Percentiles rank a stretch among this genome's conserved stretches.
phyloP scores from a whole-genome alignment of 805 yeast species.

The Hermanozyma aechmeae region DNA sequence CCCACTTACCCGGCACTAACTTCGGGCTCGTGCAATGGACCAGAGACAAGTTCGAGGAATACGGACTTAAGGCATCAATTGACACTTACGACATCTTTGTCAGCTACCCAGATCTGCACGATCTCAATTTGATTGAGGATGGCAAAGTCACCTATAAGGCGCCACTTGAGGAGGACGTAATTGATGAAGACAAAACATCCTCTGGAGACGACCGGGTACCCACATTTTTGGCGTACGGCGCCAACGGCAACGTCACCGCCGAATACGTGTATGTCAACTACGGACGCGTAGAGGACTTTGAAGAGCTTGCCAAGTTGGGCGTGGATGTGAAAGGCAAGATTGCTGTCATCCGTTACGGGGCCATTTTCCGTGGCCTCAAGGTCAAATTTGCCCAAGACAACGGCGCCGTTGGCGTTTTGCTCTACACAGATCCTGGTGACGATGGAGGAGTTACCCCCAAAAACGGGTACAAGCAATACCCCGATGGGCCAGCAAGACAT shows the following conservation, averaged over 20 bases:
- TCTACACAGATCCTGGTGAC: conserved; percentile 63
- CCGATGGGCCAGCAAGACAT: conserved; percentile 59
- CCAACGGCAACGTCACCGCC: conserved; percentile 51
- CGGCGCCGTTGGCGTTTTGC: conserved; percentile 56
- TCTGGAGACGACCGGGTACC: conserved; percentile 38
- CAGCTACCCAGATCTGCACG: conserved; percentile 41
- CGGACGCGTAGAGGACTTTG: conserved; percentile 50
- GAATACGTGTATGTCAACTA: conserved; percentile 52
- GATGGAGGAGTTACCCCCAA: conserved; percentile 46
- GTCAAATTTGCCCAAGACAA: conserved; percentile 50
- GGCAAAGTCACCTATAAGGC: conserved; percentile 37
- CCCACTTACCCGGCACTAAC: conserved; percentile 44
- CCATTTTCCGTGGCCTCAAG: conserved; percentile 44
- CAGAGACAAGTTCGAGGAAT: conserved; percentile 41
- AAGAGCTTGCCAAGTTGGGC: conserved; percentile 23
- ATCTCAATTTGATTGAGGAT: conserved; percentile 29
- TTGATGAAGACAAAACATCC: conserved; percentile 32
- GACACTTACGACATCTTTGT: conserved; percentile 53
- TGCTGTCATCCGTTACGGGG: conserved; percentile 48
- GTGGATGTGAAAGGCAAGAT: conserved; percentile 46
- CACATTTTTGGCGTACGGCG: conserved; percentile 57
- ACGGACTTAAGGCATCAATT: conserved; percentile 41
- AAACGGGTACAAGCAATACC: conserved; percentile 50
- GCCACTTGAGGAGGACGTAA: conserved; percentile 39
- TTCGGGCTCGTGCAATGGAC: conserved; percentile 49